These are phyloP conservation scores for Fusarium longipes DNA, from an alignment of 2,329 filamentous ascomycete species.

Conservation along the genomic window DNA sequence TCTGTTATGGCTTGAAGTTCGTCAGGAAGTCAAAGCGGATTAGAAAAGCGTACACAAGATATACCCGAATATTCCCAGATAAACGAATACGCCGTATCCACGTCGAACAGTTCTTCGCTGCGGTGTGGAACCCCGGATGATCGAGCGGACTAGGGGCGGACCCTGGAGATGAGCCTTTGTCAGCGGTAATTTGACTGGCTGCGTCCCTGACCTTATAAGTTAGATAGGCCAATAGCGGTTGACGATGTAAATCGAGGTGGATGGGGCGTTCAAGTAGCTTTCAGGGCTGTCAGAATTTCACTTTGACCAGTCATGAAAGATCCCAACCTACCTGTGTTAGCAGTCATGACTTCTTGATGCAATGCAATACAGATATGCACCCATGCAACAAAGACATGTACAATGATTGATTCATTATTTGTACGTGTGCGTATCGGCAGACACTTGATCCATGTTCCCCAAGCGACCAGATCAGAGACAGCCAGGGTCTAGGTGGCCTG, in stretches of 20 bases:
- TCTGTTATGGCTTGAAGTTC: background rate
- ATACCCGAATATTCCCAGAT: constrained; percentile 32
- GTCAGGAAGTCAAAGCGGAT: background rate
- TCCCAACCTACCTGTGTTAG: background rate
- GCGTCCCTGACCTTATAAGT: constrained; percentile 27
- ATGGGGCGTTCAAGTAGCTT: constrained; percentile 18
- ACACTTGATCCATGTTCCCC: constrained; percentile 1
- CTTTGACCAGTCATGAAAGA: background rate
- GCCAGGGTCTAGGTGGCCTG: constrained; percentile 7
- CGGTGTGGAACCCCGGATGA: constrained; percentile 14
- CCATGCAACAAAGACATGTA: background rate
- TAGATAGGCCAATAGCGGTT: constrained; percentile 27
- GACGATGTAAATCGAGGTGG: background rate
- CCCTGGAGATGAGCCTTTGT: constrained; percentile 26
- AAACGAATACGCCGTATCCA: constrained; percentile 42
- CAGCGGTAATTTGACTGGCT: constrained; percentile 23
- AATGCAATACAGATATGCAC: background rate
- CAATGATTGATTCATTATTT: constrained; percentile 10
- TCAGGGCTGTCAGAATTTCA: constrained; percentile 18
- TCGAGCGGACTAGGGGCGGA: constrained; percentile 32
- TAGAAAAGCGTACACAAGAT: background rate
- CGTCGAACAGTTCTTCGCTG: constrained; percentile 22
- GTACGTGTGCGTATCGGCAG: background rate
- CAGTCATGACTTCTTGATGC: background rate
- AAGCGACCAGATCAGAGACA: constrained; percentile 17